Evolutionary conservation across 78 protist species (phyloP), one percentile per base, ranked within the genome.

Genomic region (Dictyostelium intermedium): DNA sequence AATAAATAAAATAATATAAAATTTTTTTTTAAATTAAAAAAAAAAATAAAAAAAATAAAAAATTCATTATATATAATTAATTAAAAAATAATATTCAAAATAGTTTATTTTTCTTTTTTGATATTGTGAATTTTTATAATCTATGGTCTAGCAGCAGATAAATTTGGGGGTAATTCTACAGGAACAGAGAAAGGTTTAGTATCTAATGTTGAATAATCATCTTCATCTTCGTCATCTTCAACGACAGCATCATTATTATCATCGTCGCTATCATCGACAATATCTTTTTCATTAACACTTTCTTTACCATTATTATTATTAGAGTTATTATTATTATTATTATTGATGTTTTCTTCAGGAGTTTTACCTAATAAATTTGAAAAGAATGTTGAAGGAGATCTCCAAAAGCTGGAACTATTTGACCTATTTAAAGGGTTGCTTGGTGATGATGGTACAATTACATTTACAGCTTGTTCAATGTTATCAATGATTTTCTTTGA

Each of bases 401-500:
- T 11, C 92, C 92, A 86, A 63, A 86, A 86, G 4, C 77, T 35
- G 5, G 84, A 60, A 20, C 11, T 20, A 20, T 56, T 56, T 23
- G 76, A 23, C 27, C 92, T 56, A 41, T 60, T 66, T 39, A 72
- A 72, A 25, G 41, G 20, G 11, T 25, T 35, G 30, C 66, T 7
- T 41, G 91, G 73, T 30, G 81, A 45, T 9, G 76, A 56, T 30
- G 77, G 89, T 37, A 74, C 72, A 13, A 61, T 27, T 20, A 85
- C 50, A 34, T 73, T 53, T 8, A 85, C 92, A 47, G 69, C 45
- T 34, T 72, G 79, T 82, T 82, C 85, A 50, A 82, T 82, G 16
- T 45, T 50, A 11, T 82, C 72, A 11, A 50, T 50, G 14, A 50
- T 25, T 43, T 82, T 50, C 45, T 72, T 72, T 72, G 79, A 72